Conservation (phyloP, 2,329 filamentous ascomycete genomes). For the Erysiphe pulchra region DNA sequence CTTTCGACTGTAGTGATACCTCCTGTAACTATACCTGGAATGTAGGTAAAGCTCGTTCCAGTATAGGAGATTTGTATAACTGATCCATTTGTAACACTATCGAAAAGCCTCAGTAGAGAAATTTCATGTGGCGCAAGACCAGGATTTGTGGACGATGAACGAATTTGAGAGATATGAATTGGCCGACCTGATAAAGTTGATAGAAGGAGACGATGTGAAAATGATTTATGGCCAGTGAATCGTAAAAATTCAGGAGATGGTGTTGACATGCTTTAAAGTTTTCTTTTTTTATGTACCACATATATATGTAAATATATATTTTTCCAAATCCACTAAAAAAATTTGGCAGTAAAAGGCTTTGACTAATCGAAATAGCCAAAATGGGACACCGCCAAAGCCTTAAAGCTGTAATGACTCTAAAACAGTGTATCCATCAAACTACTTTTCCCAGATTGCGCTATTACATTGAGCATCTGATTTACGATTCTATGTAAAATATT, state of each 20-base stretch:
- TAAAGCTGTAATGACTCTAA: too few species aligned
- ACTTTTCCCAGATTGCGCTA: too few species aligned
- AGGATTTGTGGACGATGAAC: constrained; percentile 62
- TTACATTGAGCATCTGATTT: too few species aligned
- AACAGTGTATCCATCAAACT: too few species aligned
- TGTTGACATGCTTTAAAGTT: constrained; percentile 8
- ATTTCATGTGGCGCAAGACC: constrained; percentile 83
- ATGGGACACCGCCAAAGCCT: too few species aligned
- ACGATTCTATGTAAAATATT: too few species aligned
- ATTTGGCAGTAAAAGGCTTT: background rate
- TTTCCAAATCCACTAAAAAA: too few species aligned
- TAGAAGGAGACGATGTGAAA: constrained; percentile 64
- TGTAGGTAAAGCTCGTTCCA: constrained; percentile 77
- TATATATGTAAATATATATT: too few species aligned
- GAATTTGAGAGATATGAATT: constrained; percentile 82
- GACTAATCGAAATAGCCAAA: background rate
- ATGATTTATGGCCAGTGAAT: constrained; percentile 63
- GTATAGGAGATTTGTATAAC: constrained; percentile 91
- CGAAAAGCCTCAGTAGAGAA: constrained; percentile 82
- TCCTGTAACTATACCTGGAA: constrained; percentile 77
- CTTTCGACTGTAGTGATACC: constrained; percentile 41
- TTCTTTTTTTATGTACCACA: too few species aligned
- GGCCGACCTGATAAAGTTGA: constrained; percentile 76
- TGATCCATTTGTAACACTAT: constrained; percentile 83
- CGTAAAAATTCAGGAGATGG: constrained; percentile 26